phyloP scores from a whole-genome alignment of 2,329 filamentous ascomycete genomes.

The Penicillium sp. region DNA sequence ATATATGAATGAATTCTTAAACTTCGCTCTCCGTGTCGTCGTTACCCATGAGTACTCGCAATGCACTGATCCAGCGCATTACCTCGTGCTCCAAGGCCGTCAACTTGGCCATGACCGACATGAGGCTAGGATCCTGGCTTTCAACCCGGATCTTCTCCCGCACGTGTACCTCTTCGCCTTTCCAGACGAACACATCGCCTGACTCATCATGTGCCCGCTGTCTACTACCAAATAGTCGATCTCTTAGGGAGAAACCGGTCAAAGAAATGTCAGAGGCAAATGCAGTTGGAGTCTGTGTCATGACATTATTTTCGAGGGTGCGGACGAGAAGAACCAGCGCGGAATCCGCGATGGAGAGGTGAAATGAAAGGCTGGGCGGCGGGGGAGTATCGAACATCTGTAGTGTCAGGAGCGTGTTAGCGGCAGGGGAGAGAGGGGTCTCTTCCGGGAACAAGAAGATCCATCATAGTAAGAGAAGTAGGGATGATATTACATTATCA shows the following conservation, averaged over 20 bases:
- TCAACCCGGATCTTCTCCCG: slow-evolving; percentile 89
- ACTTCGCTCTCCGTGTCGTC: slow-evolving; percentile 50
- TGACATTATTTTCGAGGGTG: slow-evolving; percentile 67
- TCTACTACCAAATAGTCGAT: slow-evolving; percentile 55
- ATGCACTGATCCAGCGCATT: slow-evolving; percentile 68
- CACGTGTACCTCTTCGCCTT: slow-evolving; percentile 75
- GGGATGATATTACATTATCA: slow-evolving; percentile 57
- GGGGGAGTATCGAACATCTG: slow-evolving; percentile 65
- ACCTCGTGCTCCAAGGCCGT: slow-evolving; percentile 76
- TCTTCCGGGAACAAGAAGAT: neutral
- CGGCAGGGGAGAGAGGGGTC: too few relatives aligned
- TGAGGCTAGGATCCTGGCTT: slow-evolving; percentile 82
- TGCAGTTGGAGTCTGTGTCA: slow-evolving; percentile 64
- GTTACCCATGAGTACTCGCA: slow-evolving; percentile 78
- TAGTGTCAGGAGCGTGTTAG: slow-evolving; percentile 1
- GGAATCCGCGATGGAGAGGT: slow-evolving; percentile 71
- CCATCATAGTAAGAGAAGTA: neutral
- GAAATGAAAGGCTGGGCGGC: slow-evolving; percentile 71
- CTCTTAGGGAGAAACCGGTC: slow-evolving; percentile 62
- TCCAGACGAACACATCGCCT: slow-evolving; percentile 73
- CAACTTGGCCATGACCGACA: slow-evolving; percentile 83
- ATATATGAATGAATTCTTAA: slow-evolving; percentile 7
- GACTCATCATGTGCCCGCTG: slow-evolving; percentile 78
- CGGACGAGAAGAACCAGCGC: slow-evolving; percentile 71
- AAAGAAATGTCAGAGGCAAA: slow-evolving; percentile 69